A percentile compares a stretch with the other conserved stretches of the same genome.
These are phyloP conservation scores for Suhomyces bribrorum DNA, from an alignment of 1,139 yeast species.

Conservation along the genomic window DNA sequence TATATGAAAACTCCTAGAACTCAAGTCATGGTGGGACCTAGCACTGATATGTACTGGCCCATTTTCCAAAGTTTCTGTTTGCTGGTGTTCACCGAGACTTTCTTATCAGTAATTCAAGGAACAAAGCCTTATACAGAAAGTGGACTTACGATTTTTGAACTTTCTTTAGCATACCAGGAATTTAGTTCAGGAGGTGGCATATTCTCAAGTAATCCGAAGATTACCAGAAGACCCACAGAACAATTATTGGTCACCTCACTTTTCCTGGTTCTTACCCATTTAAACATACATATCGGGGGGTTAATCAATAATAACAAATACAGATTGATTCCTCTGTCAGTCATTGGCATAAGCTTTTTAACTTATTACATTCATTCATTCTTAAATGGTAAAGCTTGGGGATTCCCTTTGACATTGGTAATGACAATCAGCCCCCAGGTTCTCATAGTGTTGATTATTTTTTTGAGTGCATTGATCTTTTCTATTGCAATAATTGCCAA, in stretches of 20 bases:
- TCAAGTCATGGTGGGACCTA: slow-evolving; percentile 49
- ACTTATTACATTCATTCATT: slow-evolving; percentile 43
- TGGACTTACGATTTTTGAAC: slow-evolving; percentile 73
- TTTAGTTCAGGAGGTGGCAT: slow-evolving; percentile 48
- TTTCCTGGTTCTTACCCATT: slow-evolving; percentile 55
- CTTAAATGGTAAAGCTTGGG: slow-evolving; percentile 37
- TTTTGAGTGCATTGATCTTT: slow-evolving; percentile 53
- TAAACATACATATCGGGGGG: slow-evolving; percentile 60
- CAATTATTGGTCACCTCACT: slow-evolving; percentile 54
- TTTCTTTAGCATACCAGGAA: slow-evolving; percentile 73
- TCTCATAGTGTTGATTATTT: slow-evolving; percentile 49
- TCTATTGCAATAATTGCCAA: slow-evolving; percentile 60
- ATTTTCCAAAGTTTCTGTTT: slow-evolving; percentile 61
- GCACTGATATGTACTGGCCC: slow-evolving; percentile 63
- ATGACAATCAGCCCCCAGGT: slow-evolving; percentile 65
- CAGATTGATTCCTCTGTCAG: slow-evolving; percentile 61
- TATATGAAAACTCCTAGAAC: slow-evolving; percentile 37
- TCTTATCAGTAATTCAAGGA: slow-evolving; percentile 62
- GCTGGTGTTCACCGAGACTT: slow-evolving; percentile 70
- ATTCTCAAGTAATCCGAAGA: slow-evolving; percentile 26
- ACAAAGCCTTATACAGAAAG: slow-evolving; percentile 61
- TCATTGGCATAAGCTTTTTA: slow-evolving; percentile 54
- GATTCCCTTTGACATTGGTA: slow-evolving; percentile 57
- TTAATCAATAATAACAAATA: slow-evolving; percentile 52
- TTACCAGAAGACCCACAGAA: slow-evolving; percentile 46